Evolutionary conservation across 2,329 filamentous ascomycete species (phyloP).

Genomic region (Fusarium piperis): DNA sequence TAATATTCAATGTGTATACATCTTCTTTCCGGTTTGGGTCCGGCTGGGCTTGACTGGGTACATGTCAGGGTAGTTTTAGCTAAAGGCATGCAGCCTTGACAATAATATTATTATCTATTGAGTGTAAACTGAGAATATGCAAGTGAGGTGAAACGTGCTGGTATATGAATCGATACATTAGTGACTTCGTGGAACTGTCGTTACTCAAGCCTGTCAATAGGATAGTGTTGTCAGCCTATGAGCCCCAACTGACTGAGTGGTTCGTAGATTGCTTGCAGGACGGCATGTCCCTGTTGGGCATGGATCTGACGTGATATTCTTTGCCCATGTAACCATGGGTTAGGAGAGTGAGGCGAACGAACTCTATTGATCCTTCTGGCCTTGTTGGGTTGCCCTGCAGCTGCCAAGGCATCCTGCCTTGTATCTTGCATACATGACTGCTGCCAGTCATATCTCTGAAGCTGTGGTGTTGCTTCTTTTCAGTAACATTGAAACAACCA

Average conservation of each 20-base stretch:
- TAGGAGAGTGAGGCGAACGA: neutral
- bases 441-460: neutral
- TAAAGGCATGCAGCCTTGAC: neutral
- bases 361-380: neutral
- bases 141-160: neutral
- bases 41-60: neutral
- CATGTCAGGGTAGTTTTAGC: neutral
- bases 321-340: neutral
- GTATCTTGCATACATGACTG: neutral
- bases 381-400: neutral
- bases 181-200: neutral
- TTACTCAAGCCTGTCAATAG: neutral
- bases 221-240: neutral
- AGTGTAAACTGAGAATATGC: neutral
- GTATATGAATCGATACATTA: too few relatives aligned
- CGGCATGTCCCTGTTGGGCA: neutral
- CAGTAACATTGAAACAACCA: too few relatives aligned
- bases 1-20: conserved; percentile 1
- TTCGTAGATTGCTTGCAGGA: neutral
- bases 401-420: neutral
- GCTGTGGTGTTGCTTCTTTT: too few relatives aligned
- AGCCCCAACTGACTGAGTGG: neutral
- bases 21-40: neutral
- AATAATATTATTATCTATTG: neutral
- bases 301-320: neutral